These are phyloP conservation scores for Cephaloascus fragrans DNA, from an alignment of 805 yeast species.

Conservation along the genomic window DNA sequence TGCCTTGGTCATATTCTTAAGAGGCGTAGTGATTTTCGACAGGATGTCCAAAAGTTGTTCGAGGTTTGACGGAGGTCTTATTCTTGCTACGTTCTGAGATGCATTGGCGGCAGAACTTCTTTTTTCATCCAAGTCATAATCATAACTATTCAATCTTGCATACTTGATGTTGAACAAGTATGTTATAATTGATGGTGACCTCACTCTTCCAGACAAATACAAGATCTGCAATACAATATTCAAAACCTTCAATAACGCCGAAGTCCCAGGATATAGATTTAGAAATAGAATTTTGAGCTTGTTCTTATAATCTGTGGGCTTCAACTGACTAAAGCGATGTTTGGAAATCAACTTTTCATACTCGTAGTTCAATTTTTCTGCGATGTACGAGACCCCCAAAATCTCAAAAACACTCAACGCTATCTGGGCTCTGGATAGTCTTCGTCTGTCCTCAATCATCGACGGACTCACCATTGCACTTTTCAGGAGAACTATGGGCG, in stretches of 20 bases:
- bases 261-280: slow-evolving; percentile 51
- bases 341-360: slow-evolving; percentile 58
- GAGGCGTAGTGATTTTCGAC: slow-evolving; percentile 8
- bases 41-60: slow-evolving; percentile 19
- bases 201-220: slow-evolving; percentile 57
- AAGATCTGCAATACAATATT: slow-evolving; percentile 51
- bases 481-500: slow-evolving; percentile 1
- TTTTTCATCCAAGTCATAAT: slow-evolving; percentile 30
- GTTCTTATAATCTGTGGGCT: slow-evolving; percentile 8
- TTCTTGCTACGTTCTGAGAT: slow-evolving; percentile 13
- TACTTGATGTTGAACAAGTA: slow-evolving; percentile 53
- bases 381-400: slow-evolving; percentile 59
- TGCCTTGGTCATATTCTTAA: slow-evolving; percentile 7
- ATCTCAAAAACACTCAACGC: slow-evolving; percentile 45
- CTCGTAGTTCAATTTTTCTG: slow-evolving; percentile 54
- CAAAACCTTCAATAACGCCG: slow-evolving; percentile 32
- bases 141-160: slow-evolving; percentile 47
- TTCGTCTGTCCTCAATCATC: slow-evolving; percentile 38
- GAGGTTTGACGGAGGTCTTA: slow-evolving; percentile 28
- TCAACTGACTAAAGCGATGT: slow-evolving; percentile 38
- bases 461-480: slow-evolving; percentile 10
- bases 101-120: slow-evolving; percentile 6
- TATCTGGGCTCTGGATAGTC: slow-evolving; percentile 45
- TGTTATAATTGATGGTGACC: slow-evolving; percentile 56
- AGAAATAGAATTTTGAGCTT: slow-evolving; percentile 28